Conservation (phyloP, 2,329 filamentous ascomycete species). For the Aureobasidium sp. region DNA sequence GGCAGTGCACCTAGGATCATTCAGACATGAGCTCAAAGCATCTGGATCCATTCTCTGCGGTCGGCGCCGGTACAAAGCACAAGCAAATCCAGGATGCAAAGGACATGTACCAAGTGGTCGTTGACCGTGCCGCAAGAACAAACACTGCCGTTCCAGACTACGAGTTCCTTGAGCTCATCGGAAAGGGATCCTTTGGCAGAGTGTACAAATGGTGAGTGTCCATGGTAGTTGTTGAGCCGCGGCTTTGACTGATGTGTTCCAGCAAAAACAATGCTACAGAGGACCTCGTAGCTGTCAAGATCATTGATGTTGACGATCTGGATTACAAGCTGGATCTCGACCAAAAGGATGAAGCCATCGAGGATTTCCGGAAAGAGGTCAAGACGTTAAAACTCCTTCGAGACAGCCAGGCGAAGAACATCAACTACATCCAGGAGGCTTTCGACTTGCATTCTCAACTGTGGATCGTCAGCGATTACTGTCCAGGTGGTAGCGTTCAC, state of each 20-base stretch:
- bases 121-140: slow-evolving; percentile 52
- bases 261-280: slow-evolving; percentile 34
- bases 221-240: background rate
- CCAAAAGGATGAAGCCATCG: slow-evolving; percentile 54
- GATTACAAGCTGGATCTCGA: slow-evolving; percentile 57
- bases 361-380: slow-evolving; percentile 53
- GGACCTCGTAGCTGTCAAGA: slow-evolving; percentile 65
- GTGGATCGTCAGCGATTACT: slow-evolving; percentile 86
- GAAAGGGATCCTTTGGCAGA: slow-evolving; percentile 65
- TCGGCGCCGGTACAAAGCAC: slow-evolving; percentile 20
- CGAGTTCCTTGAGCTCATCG: slow-evolving; percentile 62
- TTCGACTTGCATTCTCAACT: slow-evolving; percentile 69
- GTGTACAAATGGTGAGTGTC: slow-evolving; percentile 55
- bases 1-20: background rate
- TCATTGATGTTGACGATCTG: slow-evolving; percentile 73
- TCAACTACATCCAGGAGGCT: slow-evolving; percentile 74
- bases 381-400: slow-evolving; percentile 63
- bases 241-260: slow-evolving; percentile 15
- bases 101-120: slow-evolving; percentile 58
- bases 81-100: slow-evolving; percentile 61
- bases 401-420: slow-evolving; percentile 65
- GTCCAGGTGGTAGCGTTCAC: slow-evolving; percentile 71
- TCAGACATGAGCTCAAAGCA: slow-evolving; percentile 23
- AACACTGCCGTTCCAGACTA: slow-evolving; percentile 57
- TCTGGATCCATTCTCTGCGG: slow-evolving; percentile 19